phyloP scores from a whole-genome alignment of 2,329 filamentous ascomycete species.

The Fusarium circinatum region DNA sequence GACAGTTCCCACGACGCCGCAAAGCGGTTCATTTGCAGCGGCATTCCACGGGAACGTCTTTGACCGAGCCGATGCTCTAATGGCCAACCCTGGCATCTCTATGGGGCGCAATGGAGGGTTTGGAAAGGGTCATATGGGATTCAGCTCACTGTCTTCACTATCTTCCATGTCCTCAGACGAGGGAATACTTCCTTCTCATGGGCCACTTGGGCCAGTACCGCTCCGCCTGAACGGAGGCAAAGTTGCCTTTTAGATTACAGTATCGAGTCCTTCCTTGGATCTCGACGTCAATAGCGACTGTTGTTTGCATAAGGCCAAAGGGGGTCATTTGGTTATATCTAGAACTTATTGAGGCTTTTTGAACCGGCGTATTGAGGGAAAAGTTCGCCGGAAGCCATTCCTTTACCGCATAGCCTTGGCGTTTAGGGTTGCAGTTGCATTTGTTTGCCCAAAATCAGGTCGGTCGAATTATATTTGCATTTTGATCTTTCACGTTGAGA shows the following conservation, averaged over 20 bases:
- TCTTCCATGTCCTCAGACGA: slow-evolving; percentile 56
- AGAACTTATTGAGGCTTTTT: slow-evolving; percentile 21
- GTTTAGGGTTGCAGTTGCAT: slow-evolving; percentile 34
- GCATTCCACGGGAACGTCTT: slow-evolving; percentile 69
- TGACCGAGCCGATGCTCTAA: slow-evolving; percentile 67
- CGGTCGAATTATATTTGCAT: slow-evolving; percentile 31
- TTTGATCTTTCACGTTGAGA: slow-evolving; percentile 29
- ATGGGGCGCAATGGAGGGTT: slow-evolving; percentile 64
- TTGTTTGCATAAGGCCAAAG: slow-evolving; percentile 34
- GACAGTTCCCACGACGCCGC: slow-evolving; percentile 80
- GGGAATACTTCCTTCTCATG: slow-evolving; percentile 48
- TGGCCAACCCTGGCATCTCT: slow-evolving; percentile 67
- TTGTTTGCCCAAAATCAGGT: slow-evolving; percentile 22
- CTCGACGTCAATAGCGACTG: slow-evolving; percentile 3
- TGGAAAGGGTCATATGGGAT: slow-evolving; percentile 54
- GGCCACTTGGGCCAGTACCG: slow-evolving; percentile 46
- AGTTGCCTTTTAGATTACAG: slow-evolving; percentile 48
- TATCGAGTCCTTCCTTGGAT: slow-evolving; percentile 26
- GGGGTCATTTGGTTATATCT: slow-evolving; percentile 15
- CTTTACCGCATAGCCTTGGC: slow-evolving; percentile 45
- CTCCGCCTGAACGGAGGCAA: slow-evolving; percentile 53
- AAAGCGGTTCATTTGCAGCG: slow-evolving; percentile 65
- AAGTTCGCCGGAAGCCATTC: slow-evolving; percentile 34
- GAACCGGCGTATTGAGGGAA: slow-evolving; percentile 32
- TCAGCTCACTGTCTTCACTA: slow-evolving; percentile 54